Base-by-base conservation (phyloP, 208 protist genomes). In the Strigomonas oncopelti region DNA sequence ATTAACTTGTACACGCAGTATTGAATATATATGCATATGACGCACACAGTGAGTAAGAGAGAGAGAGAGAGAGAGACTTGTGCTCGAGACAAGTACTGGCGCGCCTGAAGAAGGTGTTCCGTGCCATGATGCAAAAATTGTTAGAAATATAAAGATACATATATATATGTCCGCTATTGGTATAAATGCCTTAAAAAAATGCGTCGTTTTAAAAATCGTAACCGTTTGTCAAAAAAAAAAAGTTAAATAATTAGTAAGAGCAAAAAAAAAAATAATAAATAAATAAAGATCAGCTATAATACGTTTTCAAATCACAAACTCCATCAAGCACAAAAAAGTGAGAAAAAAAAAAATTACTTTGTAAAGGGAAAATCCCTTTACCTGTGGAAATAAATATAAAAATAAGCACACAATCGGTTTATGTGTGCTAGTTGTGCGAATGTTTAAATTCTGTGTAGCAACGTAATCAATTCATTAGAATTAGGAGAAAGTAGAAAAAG, bases 231-330 rank as follows among this genome's bases (percentile, higher is more conserved):
- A 52, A 22, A 38, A 13, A 46, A 48, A 62, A 62, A 13, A 62
- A 46, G 7, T 51, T 16, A 5, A 31, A 62, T 32, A 22, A 22
- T 31, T 4, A 42, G 16, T 31, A 42, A 8, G 25, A 31, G 16
- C 32, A 62, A 16, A 62, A 48, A 38, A 18, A 48, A 62, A 62
- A 62, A 48, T 46, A 16, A 53, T 38, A n/a, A 25, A 25, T 38
- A 29, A 27, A 25, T 9, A 66, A 5, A 29, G 13, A 59, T 14
- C 31, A 46, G 25, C 9, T 56, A 56, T 29, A 56, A 22, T n/a
- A 45, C 2, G 14, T 0, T 38, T 5, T 28, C 51, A 32, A 34
- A 18, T 42, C 22, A 4, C 28, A 7, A 67, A 42, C 16, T 52
- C 20, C 45, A 52, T 52, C 20, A n/a, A 48, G 32, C 9, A 48